A percentile compares a stretch with the other conserved stretches of the same genome.
Conservation (phyloP, 768 basidiomycete genomes). For the Agrocybe praecox region DNA sequence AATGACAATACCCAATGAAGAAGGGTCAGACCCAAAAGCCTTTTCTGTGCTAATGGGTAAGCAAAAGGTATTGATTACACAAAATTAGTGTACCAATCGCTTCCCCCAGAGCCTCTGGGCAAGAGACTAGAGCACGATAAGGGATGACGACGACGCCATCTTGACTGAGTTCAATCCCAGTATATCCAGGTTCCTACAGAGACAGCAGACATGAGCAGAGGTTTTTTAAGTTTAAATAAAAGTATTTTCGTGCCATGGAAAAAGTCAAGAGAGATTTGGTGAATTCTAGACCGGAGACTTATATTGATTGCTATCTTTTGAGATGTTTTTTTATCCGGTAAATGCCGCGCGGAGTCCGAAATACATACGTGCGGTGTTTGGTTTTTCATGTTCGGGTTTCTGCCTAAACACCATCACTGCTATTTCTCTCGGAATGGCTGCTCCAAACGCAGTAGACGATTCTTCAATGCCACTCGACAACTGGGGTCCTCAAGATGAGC, state of each 20-base stretch:
- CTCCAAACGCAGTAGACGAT: constrained; percentile 32
- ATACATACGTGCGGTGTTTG: constrained; percentile 18
- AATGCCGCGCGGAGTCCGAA: constrained; percentile 18
- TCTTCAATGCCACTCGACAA: constrained; percentile 39
- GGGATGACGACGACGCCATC: constrained; percentile 33
- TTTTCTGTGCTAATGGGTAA: constrained; percentile 44
- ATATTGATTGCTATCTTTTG: too few species aligned
- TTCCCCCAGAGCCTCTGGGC: constrained; percentile 24
- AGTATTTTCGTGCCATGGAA: neutral
- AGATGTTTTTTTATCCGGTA: neutral
- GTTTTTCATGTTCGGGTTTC: constrained; percentile 17
- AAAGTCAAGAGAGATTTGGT: neutral
- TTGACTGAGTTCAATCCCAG: constrained; percentile 19
- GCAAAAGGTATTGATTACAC: neutral
- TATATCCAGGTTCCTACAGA: neutral
- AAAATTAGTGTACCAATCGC: constrained; percentile 57
- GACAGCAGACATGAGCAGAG: neutral
- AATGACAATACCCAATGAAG: constrained; percentile 80
- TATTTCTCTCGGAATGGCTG: constrained; percentile 29
- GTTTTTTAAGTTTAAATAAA: neutral
- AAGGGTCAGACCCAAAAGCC: constrained; percentile 81
- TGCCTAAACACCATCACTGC: constrained; percentile 14
- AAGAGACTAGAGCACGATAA: constrained; percentile 25
- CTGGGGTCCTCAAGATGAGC: constrained; percentile 56
- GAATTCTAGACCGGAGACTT: too few species aligned